phyloP scores from a whole-genome alignment of 768 basidiomycete genomes.

The Russula dissimulans region DNA sequence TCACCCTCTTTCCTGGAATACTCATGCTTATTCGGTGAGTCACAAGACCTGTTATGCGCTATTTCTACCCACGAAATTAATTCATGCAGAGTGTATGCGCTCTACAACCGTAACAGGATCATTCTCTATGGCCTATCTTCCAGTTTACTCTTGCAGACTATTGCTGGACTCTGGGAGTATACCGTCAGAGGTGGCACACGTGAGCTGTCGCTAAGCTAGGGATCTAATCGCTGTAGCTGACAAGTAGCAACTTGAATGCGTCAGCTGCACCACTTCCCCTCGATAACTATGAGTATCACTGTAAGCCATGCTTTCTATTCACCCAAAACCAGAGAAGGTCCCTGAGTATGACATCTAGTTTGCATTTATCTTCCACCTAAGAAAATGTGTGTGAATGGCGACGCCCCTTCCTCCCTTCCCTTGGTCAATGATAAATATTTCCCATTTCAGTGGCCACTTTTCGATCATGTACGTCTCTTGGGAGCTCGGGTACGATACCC shows the following conservation, averaged over 20 bases:
- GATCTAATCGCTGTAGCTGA: background rate
- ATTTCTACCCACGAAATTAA: background rate
- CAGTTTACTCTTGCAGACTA: slow-evolving; percentile 6
- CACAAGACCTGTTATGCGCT: background rate
- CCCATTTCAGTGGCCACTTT: slow-evolving; percentile 2
- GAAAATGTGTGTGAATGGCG: slow-evolving; percentile 2
- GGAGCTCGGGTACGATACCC: slow-evolving; percentile 17
- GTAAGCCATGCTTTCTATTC: slow-evolving; percentile 1
- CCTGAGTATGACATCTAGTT: slow-evolving; percentile 5
- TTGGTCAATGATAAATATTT: background rate
- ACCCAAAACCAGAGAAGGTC: background rate
- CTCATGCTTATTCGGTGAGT: slow-evolving; percentile 18
- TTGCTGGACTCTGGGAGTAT: slow-evolving; percentile 17
- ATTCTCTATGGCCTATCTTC: slow-evolving; percentile 10
- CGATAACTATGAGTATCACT: slow-evolving; percentile 18
- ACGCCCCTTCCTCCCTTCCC: background rate
- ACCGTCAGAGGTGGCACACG: slow-evolving; percentile 8
- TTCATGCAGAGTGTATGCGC: slow-evolving; percentile 15
- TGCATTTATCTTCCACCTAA: slow-evolving; percentile 18
- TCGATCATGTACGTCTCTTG: slow-evolving; percentile 17
- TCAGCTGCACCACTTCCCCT: slow-evolving; percentile 16
- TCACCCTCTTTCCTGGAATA: slow-evolving; percentile 14
- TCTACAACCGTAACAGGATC: slow-evolving; percentile 16
- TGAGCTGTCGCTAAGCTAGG: background rate
- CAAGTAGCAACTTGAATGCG: background rate